Conservation (phyloP, 306 rosid species). For the Bauhinia variegata region DNA sequence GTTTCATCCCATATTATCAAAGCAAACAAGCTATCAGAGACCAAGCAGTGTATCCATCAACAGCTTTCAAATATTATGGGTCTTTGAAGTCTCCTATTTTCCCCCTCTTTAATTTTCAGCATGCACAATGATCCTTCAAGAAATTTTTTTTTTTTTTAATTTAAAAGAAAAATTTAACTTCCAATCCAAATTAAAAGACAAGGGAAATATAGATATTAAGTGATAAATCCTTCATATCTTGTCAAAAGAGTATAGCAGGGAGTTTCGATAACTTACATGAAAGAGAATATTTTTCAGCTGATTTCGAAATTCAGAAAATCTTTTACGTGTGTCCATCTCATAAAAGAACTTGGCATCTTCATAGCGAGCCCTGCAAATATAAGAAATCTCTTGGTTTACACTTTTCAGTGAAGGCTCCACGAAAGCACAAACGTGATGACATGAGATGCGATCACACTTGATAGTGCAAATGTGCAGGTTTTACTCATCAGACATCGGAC, state of each 20-base stretch:
- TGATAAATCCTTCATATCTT: constrained; percentile 1
- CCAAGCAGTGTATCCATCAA: constrained; percentile 21
- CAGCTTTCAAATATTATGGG: constrained; percentile 4
- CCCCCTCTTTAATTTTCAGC: constrained; percentile 5
- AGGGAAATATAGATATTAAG: constrained; percentile 5
- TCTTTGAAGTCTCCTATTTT: constrained; percentile 8
- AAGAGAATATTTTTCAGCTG: constrained; percentile 82
- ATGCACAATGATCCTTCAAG: constrained; percentile 1
- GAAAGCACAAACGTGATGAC: constrained; percentile 12
- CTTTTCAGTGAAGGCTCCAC: constrained; percentile 17
- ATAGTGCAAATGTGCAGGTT: neutral
- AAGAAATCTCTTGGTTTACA: too few species aligned
- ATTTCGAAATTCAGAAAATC: constrained; percentile 70
- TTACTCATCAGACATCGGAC: constrained; percentile 24
- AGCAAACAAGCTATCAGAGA: constrained; percentile 30
- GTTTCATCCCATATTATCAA: constrained; percentile 41
- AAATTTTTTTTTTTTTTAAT: constrained; percentile 1
- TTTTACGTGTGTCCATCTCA: constrained; percentile 72
- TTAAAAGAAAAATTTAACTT: too few species aligned
- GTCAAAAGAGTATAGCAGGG: constrained; percentile 1
- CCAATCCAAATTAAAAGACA: constrained; percentile 7
- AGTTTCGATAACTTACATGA: constrained; percentile 64
- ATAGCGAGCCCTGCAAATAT: constrained; percentile 82
- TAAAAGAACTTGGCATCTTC: constrained; percentile 99
- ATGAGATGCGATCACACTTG: constrained; percentile 10